These are phyloP conservation scores for Didymella lethalis DNA, from an alignment of 2,329 filamentous ascomycete genomes.

Conservation along the genomic window DNA sequence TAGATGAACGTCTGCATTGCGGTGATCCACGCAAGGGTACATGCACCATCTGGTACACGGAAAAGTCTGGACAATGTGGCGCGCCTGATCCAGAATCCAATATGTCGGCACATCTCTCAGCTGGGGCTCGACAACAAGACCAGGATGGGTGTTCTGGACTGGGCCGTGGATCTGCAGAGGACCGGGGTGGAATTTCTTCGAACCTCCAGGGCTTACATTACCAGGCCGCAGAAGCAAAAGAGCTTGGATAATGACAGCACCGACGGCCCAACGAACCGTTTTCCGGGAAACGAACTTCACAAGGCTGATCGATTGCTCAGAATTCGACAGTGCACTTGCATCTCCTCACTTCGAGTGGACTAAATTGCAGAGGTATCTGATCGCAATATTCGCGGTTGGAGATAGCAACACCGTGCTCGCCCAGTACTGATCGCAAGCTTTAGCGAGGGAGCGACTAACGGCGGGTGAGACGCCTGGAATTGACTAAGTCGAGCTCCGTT, in stretches of 20 bases:
- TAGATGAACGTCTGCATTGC: conserved; percentile 10
- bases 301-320: background rate
- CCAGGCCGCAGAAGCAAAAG: background rate
- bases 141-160: background rate
- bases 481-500: background rate
- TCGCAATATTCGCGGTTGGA: background rate
- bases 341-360: too few species aligned
- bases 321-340: background rate
- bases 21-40: conserved; percentile 24
- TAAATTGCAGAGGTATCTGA: background rate
- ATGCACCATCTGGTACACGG: background rate
- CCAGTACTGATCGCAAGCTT: background rate
- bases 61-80: background rate
- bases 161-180: background rate
- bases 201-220: background rate
- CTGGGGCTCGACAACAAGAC: background rate
- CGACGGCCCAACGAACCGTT: too few species aligned
- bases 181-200: background rate
- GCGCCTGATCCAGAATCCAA: background rate
- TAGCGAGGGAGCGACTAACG: background rate
- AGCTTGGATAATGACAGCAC: background rate
- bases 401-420: background rate
- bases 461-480: conserved; percentile 1
- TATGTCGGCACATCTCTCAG: conserved; percentile 5
- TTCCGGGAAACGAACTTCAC: background rate